Percentiles rank a stretch among this genome's conserved stretches.
These are phyloP conservation scores for Viridothelium virens DNA, from an alignment of 495 filamentous ascomycete genomes.

Conservation along the genomic window DNA sequence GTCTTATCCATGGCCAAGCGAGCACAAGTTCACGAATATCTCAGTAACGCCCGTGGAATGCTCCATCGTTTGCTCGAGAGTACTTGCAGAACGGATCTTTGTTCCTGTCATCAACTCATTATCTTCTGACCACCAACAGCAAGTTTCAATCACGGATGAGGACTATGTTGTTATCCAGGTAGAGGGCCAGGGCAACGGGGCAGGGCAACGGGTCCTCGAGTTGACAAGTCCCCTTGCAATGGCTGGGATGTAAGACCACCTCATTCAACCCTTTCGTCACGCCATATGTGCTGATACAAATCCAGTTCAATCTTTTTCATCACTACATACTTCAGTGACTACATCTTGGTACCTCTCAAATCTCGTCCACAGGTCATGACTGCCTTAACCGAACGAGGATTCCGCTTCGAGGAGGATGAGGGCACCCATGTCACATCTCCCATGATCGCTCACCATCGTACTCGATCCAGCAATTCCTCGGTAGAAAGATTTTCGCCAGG, in stretches of 20 bases:
- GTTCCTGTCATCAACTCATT: constrained; percentile 50
- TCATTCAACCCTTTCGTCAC: constrained; percentile 7
- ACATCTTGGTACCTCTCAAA: constrained; percentile 80
- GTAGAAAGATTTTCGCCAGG: constrained; percentile 44
- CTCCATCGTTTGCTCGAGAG: constrained; percentile 77
- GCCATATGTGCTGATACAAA: constrained; percentile 12
- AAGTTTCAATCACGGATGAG: constrained; percentile 68
- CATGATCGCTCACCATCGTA: constrained; percentile 32
- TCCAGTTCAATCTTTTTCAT: constrained; percentile 86
- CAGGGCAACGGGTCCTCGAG: constrained; percentile 88
- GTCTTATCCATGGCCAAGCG: constrained; percentile 35
- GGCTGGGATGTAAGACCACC: constrained; percentile 66
- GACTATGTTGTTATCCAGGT: constrained; percentile 84
- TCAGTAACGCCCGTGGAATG: constrained; percentile 89
- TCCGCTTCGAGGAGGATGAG: constrained; percentile 65
- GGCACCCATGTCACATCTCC: constrained; percentile 50
- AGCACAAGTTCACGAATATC: constrained; percentile 83
- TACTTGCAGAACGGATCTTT: constrained; percentile 66
- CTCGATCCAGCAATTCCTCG: constrained; percentile 43
- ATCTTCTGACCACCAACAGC: constrained; percentile 38
- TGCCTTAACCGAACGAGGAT: constrained; percentile 70
- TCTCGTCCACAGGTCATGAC: constrained; percentile 63
- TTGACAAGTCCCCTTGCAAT: constrained; percentile 84
- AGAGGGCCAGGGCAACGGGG: constrained; percentile 78
- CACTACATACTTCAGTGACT: constrained; percentile 95